These are phyloP conservation scores for Thielaviopsis musarum DNA, from an alignment of 2,329 filamentous ascomycete genomes.

Conservation along the genomic window DNA sequence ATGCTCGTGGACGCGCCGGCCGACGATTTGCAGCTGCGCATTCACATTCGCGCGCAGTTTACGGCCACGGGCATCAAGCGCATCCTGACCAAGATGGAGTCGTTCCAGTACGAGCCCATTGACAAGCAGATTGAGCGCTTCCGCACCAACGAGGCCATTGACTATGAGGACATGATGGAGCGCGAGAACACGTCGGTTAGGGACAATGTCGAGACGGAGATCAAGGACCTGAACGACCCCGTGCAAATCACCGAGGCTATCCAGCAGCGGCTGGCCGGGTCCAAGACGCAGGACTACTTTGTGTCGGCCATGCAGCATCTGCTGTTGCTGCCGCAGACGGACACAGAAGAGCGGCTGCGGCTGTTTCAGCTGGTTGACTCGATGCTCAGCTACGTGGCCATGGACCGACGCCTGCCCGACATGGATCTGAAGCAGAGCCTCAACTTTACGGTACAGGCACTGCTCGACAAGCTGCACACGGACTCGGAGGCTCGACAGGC, in stretches of 20 bases:
- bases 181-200: conserved; percentile 80
- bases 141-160: conserved; percentile 84
- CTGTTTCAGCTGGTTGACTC: conserved; percentile 97
- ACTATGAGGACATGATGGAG: conserved; percentile 95
- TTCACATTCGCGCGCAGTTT: conserved; percentile 91
- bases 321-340: conserved; percentile 78
- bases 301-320: conserved; percentile 89
- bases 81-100: conserved; percentile 91
- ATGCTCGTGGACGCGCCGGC: conserved; percentile 89
- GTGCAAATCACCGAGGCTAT: conserved; percentile 90
- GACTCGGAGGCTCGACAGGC: conserved; percentile 88
- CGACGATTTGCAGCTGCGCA: conserved; percentile 72
- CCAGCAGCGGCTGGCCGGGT: conserved; percentile 65
- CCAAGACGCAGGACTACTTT: conserved; percentile 85
- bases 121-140: conserved; percentile 96
- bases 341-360: conserved; percentile 75
- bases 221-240: conserved; percentile 85
- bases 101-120: conserved; percentile 93
- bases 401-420: conserved; percentile 88
- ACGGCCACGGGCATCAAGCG: conserved; percentile 90
- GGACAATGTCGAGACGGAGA: conserved; percentile 69
- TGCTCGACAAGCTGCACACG: conserved; percentile 90
- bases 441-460: conserved; percentile 90
- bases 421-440: conserved; percentile 97
- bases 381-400: conserved; percentile 98